phyloP scores from a whole-genome alignment of 2,329 filamentous ascomycete species.

The Pseudonectria foliicola region DNA sequence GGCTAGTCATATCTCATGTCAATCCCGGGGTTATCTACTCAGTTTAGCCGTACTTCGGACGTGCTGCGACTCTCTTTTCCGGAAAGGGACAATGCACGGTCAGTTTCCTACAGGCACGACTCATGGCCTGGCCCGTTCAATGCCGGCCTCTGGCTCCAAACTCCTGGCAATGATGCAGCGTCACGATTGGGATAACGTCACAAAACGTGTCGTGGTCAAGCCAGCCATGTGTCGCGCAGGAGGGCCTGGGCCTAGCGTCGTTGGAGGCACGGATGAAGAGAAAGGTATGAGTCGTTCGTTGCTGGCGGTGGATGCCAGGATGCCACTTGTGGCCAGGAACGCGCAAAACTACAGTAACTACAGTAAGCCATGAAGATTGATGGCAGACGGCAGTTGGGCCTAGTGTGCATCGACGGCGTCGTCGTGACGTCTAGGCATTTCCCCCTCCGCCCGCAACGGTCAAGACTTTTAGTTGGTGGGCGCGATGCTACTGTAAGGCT shows the following conservation, averaged over 20 bases:
- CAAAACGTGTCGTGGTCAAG: too few relatives aligned
- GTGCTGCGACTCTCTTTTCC: too few relatives aligned
- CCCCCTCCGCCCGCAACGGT: conserved; percentile 14
- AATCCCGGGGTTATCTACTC: too few relatives aligned
- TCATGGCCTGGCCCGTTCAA: too few relatives aligned
- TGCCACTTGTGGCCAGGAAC: conserved; percentile 25
- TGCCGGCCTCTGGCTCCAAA: too few relatives aligned
- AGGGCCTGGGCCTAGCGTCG: conserved; percentile 10
- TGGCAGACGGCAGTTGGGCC: conserved; percentile 19
- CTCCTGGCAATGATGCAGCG: too few relatives aligned
- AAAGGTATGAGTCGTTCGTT: conserved; percentile 15
- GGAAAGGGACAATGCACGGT: too few relatives aligned
- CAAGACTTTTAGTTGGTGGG: conserved; percentile 15
- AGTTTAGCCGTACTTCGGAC: too few relatives aligned
- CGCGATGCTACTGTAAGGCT: conserved; percentile 20
- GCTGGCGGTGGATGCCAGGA: conserved; percentile 8
- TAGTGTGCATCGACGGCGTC: conserved; percentile 20
- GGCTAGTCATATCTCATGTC: too few relatives aligned
- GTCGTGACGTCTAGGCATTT: conserved; percentile 4
- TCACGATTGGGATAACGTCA: too few relatives aligned
- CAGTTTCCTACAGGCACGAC: too few relatives aligned
- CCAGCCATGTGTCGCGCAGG: too few relatives aligned
- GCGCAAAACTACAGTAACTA: conserved; percentile 24
- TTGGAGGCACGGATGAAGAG: conserved; percentile 11
- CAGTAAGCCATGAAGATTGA: conserved; percentile 23